phyloP scores from a whole-genome alignment of 2,329 filamentous ascomycete species.

The Penicillium freii region DNA sequence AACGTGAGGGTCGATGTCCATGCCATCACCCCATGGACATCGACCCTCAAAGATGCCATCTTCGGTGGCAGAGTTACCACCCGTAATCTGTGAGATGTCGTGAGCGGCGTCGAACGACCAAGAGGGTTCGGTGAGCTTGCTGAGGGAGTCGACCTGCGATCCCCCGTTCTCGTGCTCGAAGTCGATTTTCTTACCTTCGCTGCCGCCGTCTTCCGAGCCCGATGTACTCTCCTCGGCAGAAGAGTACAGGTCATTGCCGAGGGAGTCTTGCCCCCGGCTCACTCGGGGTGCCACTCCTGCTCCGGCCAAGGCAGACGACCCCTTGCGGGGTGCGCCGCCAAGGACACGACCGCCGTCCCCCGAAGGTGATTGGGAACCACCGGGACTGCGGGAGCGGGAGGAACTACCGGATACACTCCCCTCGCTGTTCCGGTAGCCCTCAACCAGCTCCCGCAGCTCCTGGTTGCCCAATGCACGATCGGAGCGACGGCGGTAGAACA shows the following conservation, averaged over 20 bases:
- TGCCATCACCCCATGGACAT: constrained; percentile 31
- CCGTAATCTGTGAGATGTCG: constrained; percentile 30
- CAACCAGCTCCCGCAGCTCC: constrained; percentile 68
- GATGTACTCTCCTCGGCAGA: constrained; percentile 24
- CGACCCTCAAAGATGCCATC: constrained; percentile 34
- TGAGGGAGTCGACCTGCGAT: constrained; percentile 23
- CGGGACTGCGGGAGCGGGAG: constrained; percentile 33
- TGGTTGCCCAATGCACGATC: constrained; percentile 74
- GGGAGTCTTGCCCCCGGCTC: constrained; percentile 48
- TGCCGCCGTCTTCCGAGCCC: constrained; percentile 13
- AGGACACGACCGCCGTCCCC: constrained; percentile 85
- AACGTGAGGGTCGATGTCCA: constrained; percentile 29
- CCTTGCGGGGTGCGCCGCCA: constrained; percentile 83
- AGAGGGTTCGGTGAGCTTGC: constrained; percentile 27
- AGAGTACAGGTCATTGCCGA: constrained; percentile 31
- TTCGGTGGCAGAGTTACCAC: constrained; percentile 25
- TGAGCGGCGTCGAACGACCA: constrained; percentile 42
- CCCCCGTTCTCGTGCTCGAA: constrained; percentile 25
- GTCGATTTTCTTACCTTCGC: constrained; percentile 37
- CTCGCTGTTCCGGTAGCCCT: constrained; percentile 56
- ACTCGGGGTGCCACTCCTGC: constrained; percentile 70
- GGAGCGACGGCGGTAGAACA: constrained; percentile 92
- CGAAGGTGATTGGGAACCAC: constrained; percentile 50
- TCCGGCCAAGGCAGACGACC: constrained; percentile 81
- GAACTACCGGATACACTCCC: constrained; percentile 48